Conservation (phyloP, 768 basidiomycete species). For the Lactarius deliciosus region DNA sequence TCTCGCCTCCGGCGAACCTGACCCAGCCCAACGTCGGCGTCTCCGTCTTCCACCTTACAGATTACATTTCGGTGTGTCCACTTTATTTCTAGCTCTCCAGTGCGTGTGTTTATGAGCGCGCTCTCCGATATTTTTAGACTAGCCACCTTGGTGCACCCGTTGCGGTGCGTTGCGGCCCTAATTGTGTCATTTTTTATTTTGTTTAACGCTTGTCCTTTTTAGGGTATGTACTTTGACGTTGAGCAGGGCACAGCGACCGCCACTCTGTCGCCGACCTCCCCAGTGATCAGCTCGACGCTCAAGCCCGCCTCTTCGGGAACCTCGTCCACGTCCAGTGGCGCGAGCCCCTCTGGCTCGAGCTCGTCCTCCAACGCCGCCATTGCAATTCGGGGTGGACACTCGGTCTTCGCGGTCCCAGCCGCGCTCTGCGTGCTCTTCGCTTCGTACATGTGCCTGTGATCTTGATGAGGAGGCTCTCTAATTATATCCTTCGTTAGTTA, state of each 20-base stretch:
- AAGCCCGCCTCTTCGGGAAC: slow-evolving; percentile 25
- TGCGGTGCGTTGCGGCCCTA: slow-evolving; percentile 44
- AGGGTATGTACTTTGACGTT: slow-evolving; percentile 74
- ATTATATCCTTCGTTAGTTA: not conserved
- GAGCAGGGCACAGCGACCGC: slow-evolving; percentile 62
- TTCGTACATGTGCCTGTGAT: slow-evolving; percentile 16
- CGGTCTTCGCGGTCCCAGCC: slow-evolving; percentile 11
- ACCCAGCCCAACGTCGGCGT: slow-evolving; percentile 51
- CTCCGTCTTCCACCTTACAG: slow-evolving; percentile 53
- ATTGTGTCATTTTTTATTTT: not conserved
- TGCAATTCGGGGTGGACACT: not conserved
- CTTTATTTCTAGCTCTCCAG: not conserved
- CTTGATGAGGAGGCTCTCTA: not conserved
- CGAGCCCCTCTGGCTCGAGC: not conserved
- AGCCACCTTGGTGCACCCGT: slow-evolving; percentile 59
- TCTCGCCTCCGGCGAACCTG: slow-evolving; percentile 60
- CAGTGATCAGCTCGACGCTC: slow-evolving; percentile 65
- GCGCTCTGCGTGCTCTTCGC: slow-evolving; percentile 3
- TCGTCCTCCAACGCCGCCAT: not conserved
- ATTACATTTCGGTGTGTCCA: slow-evolving; percentile 52
- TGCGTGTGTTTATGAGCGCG: not conserved
- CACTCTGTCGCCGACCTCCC: slow-evolving; percentile 56
- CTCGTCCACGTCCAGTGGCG: slow-evolving; percentile 3
- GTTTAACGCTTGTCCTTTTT: not conserved
- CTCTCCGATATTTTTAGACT: slow-evolving; percentile 34